Evolutionary conservation across 208 protist species (phyloP).

Genomic region (Leishmania amazonensis): DNA sequence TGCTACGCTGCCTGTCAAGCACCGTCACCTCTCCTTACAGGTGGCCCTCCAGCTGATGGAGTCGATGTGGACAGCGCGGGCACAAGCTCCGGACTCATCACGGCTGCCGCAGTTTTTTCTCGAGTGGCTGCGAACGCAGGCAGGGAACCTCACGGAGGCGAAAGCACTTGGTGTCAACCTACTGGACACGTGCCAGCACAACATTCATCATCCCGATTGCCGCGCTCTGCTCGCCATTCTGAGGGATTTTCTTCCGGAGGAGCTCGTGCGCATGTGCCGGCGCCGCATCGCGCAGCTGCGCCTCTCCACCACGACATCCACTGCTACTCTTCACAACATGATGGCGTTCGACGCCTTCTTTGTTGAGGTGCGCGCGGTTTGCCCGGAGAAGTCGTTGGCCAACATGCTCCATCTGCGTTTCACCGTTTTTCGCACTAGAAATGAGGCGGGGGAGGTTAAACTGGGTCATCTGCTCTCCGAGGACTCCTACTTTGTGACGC

Average conservation of each 20-base stretch:
- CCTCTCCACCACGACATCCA: slow-evolving; percentile 4
- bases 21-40: slow-evolving; percentile 56
- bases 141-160: slow-evolving; percentile 36
- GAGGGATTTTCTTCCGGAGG: slow-evolving; percentile 70
- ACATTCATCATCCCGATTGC: slow-evolving; percentile 73
- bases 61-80: slow-evolving; percentile 60
- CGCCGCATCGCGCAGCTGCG: slow-evolving; percentile 43
- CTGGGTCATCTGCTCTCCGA: slow-evolving; percentile 19
- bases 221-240: slow-evolving; percentile 54
- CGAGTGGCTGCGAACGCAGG: slow-evolving; percentile 66
- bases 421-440: slow-evolving; percentile 37
- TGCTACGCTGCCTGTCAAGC: slow-evolving; percentile 50
- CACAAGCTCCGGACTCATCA: slow-evolving; percentile 25
- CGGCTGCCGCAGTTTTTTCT: slow-evolving; percentile 53
- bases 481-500: slow-evolving; percentile 64
- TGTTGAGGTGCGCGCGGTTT: slow-evolving; percentile 46
- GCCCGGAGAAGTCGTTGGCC: slow-evolving; percentile 67
- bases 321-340: slow-evolving; percentile 12
- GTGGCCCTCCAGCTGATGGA: slow-evolving; percentile 50
- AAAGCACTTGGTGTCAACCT: slow-evolving; percentile 78
- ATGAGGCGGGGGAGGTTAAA: slow-evolving; percentile 12
- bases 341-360: slow-evolving; percentile 46
- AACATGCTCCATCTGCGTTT: slow-evolving; percentile 82
- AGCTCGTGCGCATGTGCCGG: slow-evolving; percentile 49
- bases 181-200: slow-evolving; percentile 60